A percentile compares a stretch with the other conserved stretches of the same genome.
These are phyloP conservation scores for Diplodia mutila DNA, from an alignment of 2,329 filamentous ascomycete species.

Conservation along the genomic window DNA sequence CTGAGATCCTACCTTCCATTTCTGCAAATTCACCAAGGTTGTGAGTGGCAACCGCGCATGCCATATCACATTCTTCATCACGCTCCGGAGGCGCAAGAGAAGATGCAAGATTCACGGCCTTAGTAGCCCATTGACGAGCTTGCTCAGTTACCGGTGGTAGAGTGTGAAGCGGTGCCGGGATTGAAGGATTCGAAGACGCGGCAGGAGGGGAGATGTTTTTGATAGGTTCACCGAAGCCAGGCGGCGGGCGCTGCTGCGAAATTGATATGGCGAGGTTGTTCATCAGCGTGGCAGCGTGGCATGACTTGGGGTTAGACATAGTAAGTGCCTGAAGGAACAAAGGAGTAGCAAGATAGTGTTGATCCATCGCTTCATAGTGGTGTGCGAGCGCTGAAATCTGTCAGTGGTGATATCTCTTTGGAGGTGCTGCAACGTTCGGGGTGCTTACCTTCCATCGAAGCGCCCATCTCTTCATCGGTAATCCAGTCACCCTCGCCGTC, in stretches of 20 bases:
- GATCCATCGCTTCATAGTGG: constrained; percentile 72
- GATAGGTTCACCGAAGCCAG: background rate
- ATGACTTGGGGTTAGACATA: constrained; percentile 65
- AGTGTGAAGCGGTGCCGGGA: constrained; percentile 38
- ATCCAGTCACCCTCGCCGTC: constrained; percentile 74
- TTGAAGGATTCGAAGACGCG: constrained; percentile 44
- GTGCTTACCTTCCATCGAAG: constrained; percentile 66
- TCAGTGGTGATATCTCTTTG: constrained; percentile 23
- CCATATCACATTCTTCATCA: constrained; percentile 79
- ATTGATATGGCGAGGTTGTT: constrained; percentile 79
- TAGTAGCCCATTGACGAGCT: constrained; percentile 77
- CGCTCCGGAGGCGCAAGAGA: constrained; percentile 68
- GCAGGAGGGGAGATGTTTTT: constrained; percentile 26
- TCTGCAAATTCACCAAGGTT: constrained; percentile 85
- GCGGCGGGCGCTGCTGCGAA: constrained; percentile 60
- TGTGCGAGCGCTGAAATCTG: constrained; percentile 67
- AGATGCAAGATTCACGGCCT: constrained; percentile 70
- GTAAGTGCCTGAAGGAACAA: constrained; percentile 84
- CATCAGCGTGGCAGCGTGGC: constrained; percentile 84
- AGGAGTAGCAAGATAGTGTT: constrained; percentile 81
- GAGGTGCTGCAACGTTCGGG: constrained; percentile 18
- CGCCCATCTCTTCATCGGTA: constrained; percentile 72
- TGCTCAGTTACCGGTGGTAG: constrained; percentile 63
- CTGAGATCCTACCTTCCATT: constrained; percentile 66
- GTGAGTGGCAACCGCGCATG: constrained; percentile 81